A percentile compares a stretch with the other conserved stretches of the same genome.
Conservation (phyloP, 768 basidiomycete species). For the Leccinellum luteum region DNA sequence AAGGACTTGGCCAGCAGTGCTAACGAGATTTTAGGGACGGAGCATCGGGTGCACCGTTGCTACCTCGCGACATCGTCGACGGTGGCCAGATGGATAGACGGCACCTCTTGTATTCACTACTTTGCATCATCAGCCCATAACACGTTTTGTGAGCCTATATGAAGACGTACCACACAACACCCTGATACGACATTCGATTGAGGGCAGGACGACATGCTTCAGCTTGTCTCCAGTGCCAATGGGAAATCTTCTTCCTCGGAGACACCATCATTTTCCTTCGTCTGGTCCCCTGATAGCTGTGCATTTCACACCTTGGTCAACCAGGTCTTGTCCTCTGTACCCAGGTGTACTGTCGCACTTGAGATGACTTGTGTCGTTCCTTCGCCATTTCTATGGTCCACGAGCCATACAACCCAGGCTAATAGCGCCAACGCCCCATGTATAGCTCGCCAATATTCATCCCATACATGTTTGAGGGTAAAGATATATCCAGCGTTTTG, state of each 20-base stretch:
- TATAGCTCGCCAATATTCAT: slow-evolving; percentile 38
- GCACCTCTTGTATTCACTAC: slow-evolving; percentile 18
- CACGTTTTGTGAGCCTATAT: neutral
- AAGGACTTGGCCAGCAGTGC: slow-evolving; percentile 85
- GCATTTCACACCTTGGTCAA: slow-evolving; percentile 38
- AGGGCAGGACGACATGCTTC: neutral
- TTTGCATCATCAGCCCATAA: slow-evolving; percentile 10
- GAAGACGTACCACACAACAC: too few relatives aligned
- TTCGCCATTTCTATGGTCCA: slow-evolving; percentile 37
- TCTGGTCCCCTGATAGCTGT: slow-evolving; percentile 11
- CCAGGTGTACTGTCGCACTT: slow-evolving; percentile 28
- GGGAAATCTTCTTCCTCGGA: slow-evolving; percentile 16
- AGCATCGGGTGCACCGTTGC: slow-evolving; percentile 95
- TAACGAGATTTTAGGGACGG: slow-evolving; percentile 99
- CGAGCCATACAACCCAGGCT: slow-evolving; percentile 48
- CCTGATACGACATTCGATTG: neutral
- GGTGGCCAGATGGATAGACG: slow-evolving; percentile 76
- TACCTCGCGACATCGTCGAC: slow-evolving; percentile 92
- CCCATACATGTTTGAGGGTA: too few relatives aligned
- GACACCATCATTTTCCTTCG: slow-evolving; percentile 7
- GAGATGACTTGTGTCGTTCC: slow-evolving; percentile 39
- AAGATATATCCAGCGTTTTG: slow-evolving; percentile 54
- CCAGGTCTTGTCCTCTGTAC: slow-evolving; percentile 27
- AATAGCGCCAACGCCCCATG: slow-evolving; percentile 39
- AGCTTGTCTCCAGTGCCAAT: slow-evolving; percentile 10